Evolutionary conservation across 257 asterid genomes (phyloP).

Genomic region (Capsicum rhomboideum): DNA sequence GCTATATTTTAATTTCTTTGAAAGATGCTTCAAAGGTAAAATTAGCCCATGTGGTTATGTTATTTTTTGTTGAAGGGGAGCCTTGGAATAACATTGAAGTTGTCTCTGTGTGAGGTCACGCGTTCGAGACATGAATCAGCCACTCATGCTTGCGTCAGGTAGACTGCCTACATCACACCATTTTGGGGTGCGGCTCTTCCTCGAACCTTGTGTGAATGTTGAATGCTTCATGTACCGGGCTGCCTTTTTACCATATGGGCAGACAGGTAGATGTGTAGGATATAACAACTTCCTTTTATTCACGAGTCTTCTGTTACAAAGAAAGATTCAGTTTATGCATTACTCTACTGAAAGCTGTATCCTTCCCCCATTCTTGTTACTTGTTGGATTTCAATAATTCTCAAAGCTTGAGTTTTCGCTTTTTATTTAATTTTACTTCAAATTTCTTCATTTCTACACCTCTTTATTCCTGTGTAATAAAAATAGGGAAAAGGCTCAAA

Average conservation of each 20-base stretch:
- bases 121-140: background rate
- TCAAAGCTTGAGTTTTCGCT: background rate
- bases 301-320: background rate
- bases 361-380: background rate
- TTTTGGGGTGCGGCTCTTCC: background rate
- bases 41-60: constrained; percentile 26
- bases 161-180: background rate
- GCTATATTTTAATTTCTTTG: constrained; percentile 7
- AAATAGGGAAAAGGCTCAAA: too few species aligned
- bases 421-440: too few species aligned
- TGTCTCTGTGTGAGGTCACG: background rate
- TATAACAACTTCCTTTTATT: background rate
- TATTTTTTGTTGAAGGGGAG: constrained; percentile 20
- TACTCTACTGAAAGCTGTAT: background rate
- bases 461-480: too few species aligned
- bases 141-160: background rate
- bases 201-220: background rate
- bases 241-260: constrained; percentile 12
- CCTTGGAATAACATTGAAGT: background rate
- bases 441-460: too few species aligned
- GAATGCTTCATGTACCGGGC: background rate
- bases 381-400: background rate
- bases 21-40: background rate
- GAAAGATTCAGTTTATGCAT: background rate
- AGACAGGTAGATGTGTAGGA: constrained; percentile 11